These are phyloP conservation scores for Gossypium lobatum DNA, from an alignment of 441 rosid species.

Conservation along the genomic window DNA sequence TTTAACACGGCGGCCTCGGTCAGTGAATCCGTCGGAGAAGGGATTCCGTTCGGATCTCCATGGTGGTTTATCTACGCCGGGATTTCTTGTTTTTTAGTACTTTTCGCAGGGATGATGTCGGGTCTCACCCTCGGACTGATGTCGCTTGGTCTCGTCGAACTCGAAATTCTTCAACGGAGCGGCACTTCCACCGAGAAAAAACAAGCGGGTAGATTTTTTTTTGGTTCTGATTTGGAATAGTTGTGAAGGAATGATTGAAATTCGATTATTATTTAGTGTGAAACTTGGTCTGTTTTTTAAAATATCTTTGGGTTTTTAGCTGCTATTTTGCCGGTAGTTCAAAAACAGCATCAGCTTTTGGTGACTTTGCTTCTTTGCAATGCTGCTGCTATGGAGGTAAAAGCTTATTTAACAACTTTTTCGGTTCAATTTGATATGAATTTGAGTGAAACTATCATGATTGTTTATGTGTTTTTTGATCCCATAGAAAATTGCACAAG, in stretches of 20 bases:
- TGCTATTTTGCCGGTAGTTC: constrained; percentile 76
- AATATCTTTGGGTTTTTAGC: constrained; percentile 31
- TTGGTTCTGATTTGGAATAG: not conserved
- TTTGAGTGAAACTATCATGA: not conserved
- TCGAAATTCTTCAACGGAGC: constrained; percentile 82
- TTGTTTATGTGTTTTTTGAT: not conserved
- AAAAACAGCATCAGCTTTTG: constrained; percentile 92
- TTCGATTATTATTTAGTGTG: not conserved
- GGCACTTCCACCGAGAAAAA: constrained; percentile 70
- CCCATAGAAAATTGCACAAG: not conserved
- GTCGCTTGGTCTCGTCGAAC: constrained; percentile 87
- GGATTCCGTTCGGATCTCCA: constrained; percentile 42
- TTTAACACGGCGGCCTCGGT: constrained; percentile 29
- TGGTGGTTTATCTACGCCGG: constrained; percentile 61
- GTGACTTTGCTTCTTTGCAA: constrained; percentile 88
- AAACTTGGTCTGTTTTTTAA: not conserved
- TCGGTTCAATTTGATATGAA: not conserved
- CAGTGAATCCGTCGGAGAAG: constrained; percentile 22
- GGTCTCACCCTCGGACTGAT: constrained; percentile 85
- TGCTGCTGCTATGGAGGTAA: constrained; percentile 93
- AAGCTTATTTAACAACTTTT: not conserved
- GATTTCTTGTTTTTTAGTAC: constrained; percentile 40
- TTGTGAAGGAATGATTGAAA: not conserved
- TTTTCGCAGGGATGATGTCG: constrained; percentile 85
- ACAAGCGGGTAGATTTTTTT: constrained; percentile 52